Conservation (phyloP, 495 filamentous ascomycete genomes). For the Aspergillus cavernicola region DNA sequence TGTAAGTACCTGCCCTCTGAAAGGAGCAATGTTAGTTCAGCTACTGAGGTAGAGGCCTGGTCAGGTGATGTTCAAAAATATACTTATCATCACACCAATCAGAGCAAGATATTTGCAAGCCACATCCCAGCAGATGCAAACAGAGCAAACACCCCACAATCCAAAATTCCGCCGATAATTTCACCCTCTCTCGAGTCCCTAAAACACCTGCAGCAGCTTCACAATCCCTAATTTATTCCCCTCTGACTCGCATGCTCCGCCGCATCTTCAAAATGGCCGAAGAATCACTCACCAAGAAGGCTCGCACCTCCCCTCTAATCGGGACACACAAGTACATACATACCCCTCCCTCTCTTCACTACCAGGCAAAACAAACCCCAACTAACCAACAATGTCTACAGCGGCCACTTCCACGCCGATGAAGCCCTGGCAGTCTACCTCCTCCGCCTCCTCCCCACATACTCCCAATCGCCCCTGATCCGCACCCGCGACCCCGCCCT, state of each 20-base stretch:
- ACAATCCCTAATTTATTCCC: neutral
- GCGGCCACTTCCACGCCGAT: conserved; percentile 97
- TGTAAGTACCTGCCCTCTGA: too few species aligned
- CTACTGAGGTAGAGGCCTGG: too few species aligned
- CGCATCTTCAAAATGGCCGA: conserved; percentile 10
- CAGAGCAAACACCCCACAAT: conserved; percentile 1
- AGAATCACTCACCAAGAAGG: conserved; percentile 12
- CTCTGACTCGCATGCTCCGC: neutral
- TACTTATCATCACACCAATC: too few species aligned
- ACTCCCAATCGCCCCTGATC: conserved; percentile 68
- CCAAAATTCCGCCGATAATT: conserved; percentile 1
- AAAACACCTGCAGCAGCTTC: neutral
- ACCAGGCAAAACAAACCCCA: too few species aligned
- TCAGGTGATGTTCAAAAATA: too few species aligned
- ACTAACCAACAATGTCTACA: conserved; percentile 22
- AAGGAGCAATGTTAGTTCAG: too few species aligned
- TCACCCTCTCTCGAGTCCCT: neutral
- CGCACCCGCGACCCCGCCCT: conserved; percentile 80
- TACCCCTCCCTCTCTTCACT: neutral
- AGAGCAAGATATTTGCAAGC: neutral
- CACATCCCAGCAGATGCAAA: too few species aligned
- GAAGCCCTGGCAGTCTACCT: conserved; percentile 98
- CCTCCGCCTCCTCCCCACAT: conserved; percentile 82
- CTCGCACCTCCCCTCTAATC: conserved; percentile 5
- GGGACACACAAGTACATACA: conserved; percentile 12